These are phyloP conservation scores for Eruca vesicaria DNA, from an alignment of 441 rosid species.

Conservation along the genomic window DNA sequence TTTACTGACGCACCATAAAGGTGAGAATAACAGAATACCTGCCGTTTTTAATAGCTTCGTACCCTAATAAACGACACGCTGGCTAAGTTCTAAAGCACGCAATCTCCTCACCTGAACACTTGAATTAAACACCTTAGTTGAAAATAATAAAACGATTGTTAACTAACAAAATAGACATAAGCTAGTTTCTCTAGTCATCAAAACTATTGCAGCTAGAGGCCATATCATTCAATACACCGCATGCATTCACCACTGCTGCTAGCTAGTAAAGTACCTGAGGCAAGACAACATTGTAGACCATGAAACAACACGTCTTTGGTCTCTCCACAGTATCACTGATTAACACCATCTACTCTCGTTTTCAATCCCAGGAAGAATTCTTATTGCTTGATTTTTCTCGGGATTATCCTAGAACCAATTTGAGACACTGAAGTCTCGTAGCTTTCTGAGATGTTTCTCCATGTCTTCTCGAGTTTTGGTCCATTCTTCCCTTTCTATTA, in stretches of 20 bases:
- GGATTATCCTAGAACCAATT: conserved; percentile 64
- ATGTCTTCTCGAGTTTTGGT: conserved; percentile 64
- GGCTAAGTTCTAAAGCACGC: background rate
- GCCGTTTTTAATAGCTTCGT: conserved; percentile 19
- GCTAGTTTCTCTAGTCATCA: conserved; percentile 10
- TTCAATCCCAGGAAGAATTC: background rate
- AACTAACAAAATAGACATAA: background rate
- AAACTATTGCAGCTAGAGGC: background rate
- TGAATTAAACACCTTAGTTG: background rate
- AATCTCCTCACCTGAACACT: background rate
- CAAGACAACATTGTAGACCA: background rate
- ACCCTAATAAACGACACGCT: background rate
- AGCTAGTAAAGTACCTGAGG: conserved; percentile 8
- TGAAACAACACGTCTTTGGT: conserved; percentile 2
- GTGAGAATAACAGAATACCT: conserved; percentile 4
- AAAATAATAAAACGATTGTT: background rate
- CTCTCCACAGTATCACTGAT: background rate
- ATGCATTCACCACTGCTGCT: conserved; percentile 5
- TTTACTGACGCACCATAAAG: background rate
- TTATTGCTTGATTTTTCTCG: background rate
- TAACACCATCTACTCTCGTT: background rate
- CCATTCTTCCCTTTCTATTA: conserved; percentile 89
- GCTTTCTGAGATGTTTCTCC: conserved; percentile 89
- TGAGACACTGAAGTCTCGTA: conserved; percentile 72
- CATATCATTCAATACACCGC: background rate